Evolutionary conservation across 768 basidiomycete species (phyloP).

Genomic region (Suillus decipiens): DNA sequence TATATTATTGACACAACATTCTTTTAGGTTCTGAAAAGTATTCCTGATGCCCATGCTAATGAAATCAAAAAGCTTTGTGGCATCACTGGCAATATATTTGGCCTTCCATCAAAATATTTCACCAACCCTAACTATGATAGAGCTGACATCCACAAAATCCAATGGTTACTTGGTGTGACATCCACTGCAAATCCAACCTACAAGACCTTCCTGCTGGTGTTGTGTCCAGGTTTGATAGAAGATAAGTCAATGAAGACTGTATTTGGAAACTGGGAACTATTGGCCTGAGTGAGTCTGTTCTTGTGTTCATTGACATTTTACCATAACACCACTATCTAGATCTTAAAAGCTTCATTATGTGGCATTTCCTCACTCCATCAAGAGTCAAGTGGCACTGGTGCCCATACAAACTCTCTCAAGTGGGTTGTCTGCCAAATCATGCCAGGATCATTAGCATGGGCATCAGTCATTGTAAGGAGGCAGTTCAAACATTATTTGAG

Average conservation of each 20-base stretch:
- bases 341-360: not conserved
- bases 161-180: not conserved
- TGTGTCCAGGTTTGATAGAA: no score
- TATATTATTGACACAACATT: no score
- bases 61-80: slow-evolving; percentile 5
- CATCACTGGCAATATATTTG: not conserved
- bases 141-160: not conserved
- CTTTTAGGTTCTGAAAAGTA: not conserved
- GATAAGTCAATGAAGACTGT: no score
- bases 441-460: not conserved
- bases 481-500: not conserved
- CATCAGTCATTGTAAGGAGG: not conserved
- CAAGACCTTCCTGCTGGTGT: no score
- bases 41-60: not conserved
- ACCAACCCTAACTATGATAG: not conserved
- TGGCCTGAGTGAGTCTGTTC: not conserved
- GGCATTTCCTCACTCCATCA: not conserved
- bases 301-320: no score
- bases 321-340: not conserved
- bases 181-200: no score
- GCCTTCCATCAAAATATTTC: slow-evolving; percentile 3
- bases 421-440: not conserved
- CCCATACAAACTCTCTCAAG: not conserved
- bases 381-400: not conserved
- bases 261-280: no score